These are phyloP conservation scores for Coelastrella sp. DNA, from an alignment of 139 green algal species.

Conservation along the genomic window DNA sequence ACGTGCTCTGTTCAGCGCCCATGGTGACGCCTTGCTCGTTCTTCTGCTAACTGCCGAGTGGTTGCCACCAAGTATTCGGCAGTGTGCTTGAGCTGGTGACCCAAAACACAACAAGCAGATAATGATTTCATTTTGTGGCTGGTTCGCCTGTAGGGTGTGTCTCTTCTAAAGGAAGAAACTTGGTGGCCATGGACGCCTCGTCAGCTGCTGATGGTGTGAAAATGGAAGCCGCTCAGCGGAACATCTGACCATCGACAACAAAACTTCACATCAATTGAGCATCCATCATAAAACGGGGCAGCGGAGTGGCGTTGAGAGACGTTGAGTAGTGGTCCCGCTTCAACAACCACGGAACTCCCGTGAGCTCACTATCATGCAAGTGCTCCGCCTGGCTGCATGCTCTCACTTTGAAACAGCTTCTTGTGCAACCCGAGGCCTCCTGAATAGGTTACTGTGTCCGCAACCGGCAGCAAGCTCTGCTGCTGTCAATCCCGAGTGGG, in stretches of 20 bases:
- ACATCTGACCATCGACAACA: too few species aligned
- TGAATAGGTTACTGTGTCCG: background rate
- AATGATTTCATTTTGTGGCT: too few species aligned
- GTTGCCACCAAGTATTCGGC: background rate
- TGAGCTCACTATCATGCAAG: background rate
- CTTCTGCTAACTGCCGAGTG: background rate
- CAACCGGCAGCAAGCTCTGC: background rate
- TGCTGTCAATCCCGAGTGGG: background rate
- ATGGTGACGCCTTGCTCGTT: background rate
- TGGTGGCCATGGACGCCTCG: background rate
- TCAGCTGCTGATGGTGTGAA: background rate
- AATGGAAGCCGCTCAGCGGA: too few species aligned
- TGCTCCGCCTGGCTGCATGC: background rate
- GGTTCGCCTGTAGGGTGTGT: too few species aligned
- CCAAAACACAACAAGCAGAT: background rate
- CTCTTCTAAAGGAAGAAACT: background rate
- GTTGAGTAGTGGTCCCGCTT: background rate
- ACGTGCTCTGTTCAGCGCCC: constrained; percentile 15
- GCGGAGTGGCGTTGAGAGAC: too few species aligned
- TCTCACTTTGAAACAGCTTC: background rate
- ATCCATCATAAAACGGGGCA: too few species aligned
- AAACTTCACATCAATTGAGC: too few species aligned
- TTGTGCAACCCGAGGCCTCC: background rate
- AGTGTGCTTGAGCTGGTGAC: background rate
- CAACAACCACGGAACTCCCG: constrained; percentile 4